Base-by-base conservation (phyloP, 805 yeast genomes). In the Wickerhamomyces chaumierensis region DNA sequence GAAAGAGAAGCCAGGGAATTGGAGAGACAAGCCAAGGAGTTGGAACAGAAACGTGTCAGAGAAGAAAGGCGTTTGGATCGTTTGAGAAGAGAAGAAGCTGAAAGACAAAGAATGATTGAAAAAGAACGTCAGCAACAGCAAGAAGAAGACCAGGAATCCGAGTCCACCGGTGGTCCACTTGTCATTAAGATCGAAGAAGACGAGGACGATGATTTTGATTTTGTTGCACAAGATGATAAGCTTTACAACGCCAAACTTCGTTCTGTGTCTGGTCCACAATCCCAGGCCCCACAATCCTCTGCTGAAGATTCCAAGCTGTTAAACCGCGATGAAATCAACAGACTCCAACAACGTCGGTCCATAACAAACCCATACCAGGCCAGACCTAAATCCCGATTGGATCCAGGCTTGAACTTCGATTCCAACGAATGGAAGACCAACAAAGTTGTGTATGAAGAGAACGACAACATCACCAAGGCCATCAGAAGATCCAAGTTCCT, bases 401-500 rank as follows among this genome's bases (percentile, higher is more conserved):
- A 65, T 47, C 70, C 70, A 7, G 70, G 70, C 37, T 50, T 65
- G 34, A 48, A 56, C 40, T 55, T 47, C 35, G 42, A 45, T 29
- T 43, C 44, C 4, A 42, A 42, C n/a, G 47, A 49, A 35, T 39
- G 51, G 48, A 37, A 43, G 36, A 36, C 45, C 28, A 33, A 46
- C 18, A 44, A 42, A 33, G 35, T 44, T n/a, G 37, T 41, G 13
- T 45, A 49, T 16, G 53, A 46, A 17, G 55, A 48, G 7, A 41
- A 49, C 20, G 52, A 52, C 19, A 55, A 49, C 18, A 61, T 65
- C 37, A 51, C 62, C 27, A 65, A 65, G 38, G 66, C 69, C 15
- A 62, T 65, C 25, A 59, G 69, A 54, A 59, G 69, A 54, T 65
- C 69, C 1, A 62, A 57, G 39, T 65, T 65, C 43, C 53, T 65